Evolutionary conservation across 2,329 filamentous ascomycete genomes (phyloP), one percentile per base, ranked within the genome.

Genomic region (Rachicladosporium sp.): DNA sequence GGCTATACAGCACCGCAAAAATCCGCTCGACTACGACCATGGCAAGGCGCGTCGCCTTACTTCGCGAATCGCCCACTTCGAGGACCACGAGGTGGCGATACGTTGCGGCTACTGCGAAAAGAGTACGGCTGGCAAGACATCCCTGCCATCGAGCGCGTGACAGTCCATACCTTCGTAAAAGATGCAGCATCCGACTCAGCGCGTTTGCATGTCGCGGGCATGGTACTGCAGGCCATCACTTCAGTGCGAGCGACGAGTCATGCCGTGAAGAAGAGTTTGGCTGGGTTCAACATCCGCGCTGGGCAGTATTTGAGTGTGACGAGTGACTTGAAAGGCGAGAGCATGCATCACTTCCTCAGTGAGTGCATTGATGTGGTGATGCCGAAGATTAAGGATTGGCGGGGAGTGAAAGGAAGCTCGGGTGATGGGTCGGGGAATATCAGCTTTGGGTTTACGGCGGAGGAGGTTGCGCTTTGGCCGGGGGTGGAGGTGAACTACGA

Each of bases 401-500:
- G 75, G 41, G 91, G 91, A 43, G 69, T 83, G n/a, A 74, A 74
- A 50, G 78, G 77, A 36, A 74, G 68, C 33, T 84, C 84, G 31
- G 91, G 91, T 55, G 91, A 98, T 60, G 79, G 78, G 55, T 80
- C 81, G 45, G 91, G 91, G 30, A 95, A 96, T 61, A 72, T 98
- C 50, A 73, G 71, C 7, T 89, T 88, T 60, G 91, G 91, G 50
- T 70, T 98, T 52, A 72, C 71, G 10, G 70, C 80, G 4, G 79
- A 85, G 43, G 76, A 82, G 50, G 77, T 94, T 53, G 77, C 81
- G 37, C 68, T 84, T 48, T 98, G 96, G 65, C 91, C 91, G 0
- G 91, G 98, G 67, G 76, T 98, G 34, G 88, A 95, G 63, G 77
- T 86, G 52, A 95, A 94, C 67, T 94, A 91, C 57, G 85, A 93